Conservation (phyloP, 1,284 basidiomycete genomes). For the Athelia psychrophila region DNA sequence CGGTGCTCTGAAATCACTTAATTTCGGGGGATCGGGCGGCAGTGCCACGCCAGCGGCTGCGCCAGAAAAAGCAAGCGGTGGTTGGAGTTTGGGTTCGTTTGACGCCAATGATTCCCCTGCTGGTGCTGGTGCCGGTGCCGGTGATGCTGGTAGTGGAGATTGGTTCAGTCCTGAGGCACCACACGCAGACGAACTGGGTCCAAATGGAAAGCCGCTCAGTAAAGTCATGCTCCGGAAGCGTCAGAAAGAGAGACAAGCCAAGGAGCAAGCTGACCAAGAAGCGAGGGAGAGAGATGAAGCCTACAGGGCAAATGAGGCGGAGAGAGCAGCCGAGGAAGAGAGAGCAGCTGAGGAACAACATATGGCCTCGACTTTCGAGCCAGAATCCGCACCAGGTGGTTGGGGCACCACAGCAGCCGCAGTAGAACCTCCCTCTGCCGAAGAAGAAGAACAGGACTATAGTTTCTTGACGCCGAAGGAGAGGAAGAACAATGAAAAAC, state of each 20-base stretch:
- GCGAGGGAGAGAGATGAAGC: conserved; percentile 13
- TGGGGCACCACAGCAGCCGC: neutral
- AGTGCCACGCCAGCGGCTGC: neutral
- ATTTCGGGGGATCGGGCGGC: neutral
- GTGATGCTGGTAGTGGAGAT: neutral
- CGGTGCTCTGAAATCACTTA: neutral
- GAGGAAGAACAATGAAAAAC: neutral
- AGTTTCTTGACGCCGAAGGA: neutral
- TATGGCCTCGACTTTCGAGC: neutral
- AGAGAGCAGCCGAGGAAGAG: conserved; percentile 12
- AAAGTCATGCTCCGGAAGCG: neutral
- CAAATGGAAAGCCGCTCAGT: conserved; percentile 1
- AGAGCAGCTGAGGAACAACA: conserved; percentile 12
- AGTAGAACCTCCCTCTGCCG: neutral
- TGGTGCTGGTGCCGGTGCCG: neutral
- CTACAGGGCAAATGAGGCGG: conserved; percentile 10
- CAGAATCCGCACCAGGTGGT: neutral
- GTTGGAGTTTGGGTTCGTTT: neutral
- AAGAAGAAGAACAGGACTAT: neutral
- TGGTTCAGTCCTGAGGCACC: neutral
- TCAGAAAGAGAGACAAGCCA: conserved; percentile 6
- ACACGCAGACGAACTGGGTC: neutral
- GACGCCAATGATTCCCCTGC: neutral
- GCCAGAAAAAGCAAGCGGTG: neutral
- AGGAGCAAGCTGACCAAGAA: conserved; percentile 9